Evolutionary conservation across 2,329 filamentous ascomycete genomes (phyloP), one percentile per base, ranked within the genome.

Genomic region (Onygenales sp.): DNA sequence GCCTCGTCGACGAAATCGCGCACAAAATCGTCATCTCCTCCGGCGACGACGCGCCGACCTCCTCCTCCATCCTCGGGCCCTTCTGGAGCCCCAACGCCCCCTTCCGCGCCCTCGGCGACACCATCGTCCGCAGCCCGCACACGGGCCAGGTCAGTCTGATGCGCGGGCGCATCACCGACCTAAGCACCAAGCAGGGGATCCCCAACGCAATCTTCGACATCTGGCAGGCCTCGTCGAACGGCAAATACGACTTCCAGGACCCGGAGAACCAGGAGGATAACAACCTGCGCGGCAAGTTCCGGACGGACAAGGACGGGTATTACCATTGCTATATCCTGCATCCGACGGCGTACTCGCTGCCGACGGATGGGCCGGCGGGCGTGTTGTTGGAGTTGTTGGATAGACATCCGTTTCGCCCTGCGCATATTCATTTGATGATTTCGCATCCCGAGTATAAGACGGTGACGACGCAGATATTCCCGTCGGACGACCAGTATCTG

Each of bases 1-100:
- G 67, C 7, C 79, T 87, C n/a, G 86, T 90, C 47, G 87, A 91
- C 66, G 86, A 91, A 66, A 90, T 92, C 64, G 85, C 85, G 58
- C 84, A 84, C 72, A 82, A 82, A 61, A 74, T 80, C 55, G 72
- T 83, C 64, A 80, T 81, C 59, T 81, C 86, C 54, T 77, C 78
- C 54, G 67, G 66, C n/a, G 75, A 77, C 64, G 71, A 80, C 57
- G 75, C 78, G 56, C 84, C 85, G 46, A 89, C 86, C n/a, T 87
- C 84, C 2, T 86, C 84, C 57, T 79, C 85, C 55, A 89, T 89
- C 64, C 82, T 89, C 56, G 86, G 86, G 2, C 86, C 86, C 59
- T 89, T 89, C 78, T 89, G 85, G 85, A 85, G 82, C 9, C 85
- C 85, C 62, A 78, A 87, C 61, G 83, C 86, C 1, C 85, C 86